Conservation (phyloP, 2,329 filamentous ascomycete genomes). For the Zasmidium cellare region DNA sequence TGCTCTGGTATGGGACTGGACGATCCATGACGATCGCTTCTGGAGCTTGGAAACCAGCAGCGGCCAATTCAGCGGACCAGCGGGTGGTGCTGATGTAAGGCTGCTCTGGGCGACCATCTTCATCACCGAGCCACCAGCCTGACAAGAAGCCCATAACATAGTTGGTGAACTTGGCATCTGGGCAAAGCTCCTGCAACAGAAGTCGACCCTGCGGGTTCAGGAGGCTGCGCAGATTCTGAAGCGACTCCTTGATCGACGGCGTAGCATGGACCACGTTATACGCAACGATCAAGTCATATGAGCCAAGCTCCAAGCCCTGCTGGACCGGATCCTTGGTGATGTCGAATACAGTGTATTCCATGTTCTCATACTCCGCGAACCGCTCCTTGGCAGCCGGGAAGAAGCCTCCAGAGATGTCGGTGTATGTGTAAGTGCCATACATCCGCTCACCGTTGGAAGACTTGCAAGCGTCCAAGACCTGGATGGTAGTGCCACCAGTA, state of each 20-base stretch:
- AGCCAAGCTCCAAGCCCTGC: too few relatives aligned
- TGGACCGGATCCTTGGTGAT: too few relatives aligned
- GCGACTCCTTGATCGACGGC: background rate
- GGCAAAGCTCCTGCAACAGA: too few relatives aligned
- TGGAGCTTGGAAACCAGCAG: constrained; percentile 36
- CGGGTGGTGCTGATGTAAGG: constrained; percentile 24
- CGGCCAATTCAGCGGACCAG: constrained; percentile 35
- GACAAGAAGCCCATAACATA: background rate
- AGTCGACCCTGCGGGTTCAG: too few relatives aligned
- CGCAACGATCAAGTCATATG: too few relatives aligned
- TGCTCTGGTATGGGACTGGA: too few relatives aligned
- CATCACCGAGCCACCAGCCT: constrained; percentile 15
- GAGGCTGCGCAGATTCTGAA: too few relatives aligned
- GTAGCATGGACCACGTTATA: background rate
- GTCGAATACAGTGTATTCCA: constrained; percentile 28
- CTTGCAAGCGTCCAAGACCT: background rate
- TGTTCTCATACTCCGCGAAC: constrained; percentile 28
- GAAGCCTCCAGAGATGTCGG: constrained; percentile 45
- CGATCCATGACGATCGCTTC: too few relatives aligned
- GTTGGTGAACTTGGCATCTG: background rate
- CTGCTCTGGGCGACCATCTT: constrained; percentile 28
- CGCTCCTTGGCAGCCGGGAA: constrained; percentile 39
- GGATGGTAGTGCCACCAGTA: background rate
- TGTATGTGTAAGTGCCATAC: constrained; percentile 40
- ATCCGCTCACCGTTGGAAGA: too few relatives aligned